phyloP scores from a whole-genome alignment of 495 filamentous ascomycete genomes.

The Daldinia grandis region DNA sequence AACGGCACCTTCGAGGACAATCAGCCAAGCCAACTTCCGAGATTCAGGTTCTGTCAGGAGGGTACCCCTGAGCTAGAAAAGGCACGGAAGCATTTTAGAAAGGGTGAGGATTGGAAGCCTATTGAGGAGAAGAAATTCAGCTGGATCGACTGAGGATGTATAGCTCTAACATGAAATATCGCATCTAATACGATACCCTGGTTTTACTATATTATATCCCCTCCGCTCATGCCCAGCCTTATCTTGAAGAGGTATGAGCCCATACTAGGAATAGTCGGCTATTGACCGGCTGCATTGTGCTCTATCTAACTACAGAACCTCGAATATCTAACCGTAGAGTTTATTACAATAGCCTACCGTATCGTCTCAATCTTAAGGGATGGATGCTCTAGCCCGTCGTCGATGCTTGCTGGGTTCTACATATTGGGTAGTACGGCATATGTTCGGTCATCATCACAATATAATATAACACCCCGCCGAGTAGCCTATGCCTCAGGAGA shows the following conservation, averaged over 20 bases:
- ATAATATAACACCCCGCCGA: neutral
- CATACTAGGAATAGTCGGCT: too few relatives aligned
- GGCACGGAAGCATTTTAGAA: constrained; percentile 2
- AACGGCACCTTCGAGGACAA: constrained; percentile 3
- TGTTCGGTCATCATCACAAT: neutral
- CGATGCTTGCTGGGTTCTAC: neutral
- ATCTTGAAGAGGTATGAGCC: neutral
- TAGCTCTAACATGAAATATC: neutral
- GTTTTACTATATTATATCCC: too few relatives aligned
- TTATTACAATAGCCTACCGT: neutral
- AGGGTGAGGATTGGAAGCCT: constrained; percentile 3
- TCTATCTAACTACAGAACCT: neutral
- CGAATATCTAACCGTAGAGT: neutral
- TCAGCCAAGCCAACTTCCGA: neutral
- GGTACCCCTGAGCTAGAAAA: constrained; percentile 5
- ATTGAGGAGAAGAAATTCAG: constrained; percentile 3
- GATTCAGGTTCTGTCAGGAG: constrained; percentile 1
- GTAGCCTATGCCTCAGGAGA: neutral
- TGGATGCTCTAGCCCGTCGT: neutral
- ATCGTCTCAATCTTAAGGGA: neutral
- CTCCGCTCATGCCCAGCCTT: too few relatives aligned
- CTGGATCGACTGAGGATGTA: neutral
- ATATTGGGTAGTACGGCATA: neutral
- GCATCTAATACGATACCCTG: too few relatives aligned
- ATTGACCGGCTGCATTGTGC: too few relatives aligned